Conservation (phyloP, 345 rosid genomes). For the Eucalyptus curtisii region DNA sequence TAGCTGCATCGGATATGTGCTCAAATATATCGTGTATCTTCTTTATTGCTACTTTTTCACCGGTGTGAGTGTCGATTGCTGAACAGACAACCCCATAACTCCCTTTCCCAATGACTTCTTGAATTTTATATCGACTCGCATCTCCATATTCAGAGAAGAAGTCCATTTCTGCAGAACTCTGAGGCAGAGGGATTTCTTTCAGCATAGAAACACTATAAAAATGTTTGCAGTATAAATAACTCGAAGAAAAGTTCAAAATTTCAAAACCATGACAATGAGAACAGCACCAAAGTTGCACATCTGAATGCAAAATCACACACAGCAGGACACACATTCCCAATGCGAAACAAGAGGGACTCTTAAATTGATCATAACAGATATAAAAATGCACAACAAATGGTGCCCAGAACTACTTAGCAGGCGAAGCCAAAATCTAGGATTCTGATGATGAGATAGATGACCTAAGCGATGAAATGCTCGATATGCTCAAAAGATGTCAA, state of each 20-base stretch:
- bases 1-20: slow-evolving; percentile 86
- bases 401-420: not conserved
- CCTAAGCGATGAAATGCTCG: not conserved
- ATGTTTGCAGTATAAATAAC: not conserved
- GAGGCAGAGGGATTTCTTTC: slow-evolving; percentile 4
- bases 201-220: not conserved
- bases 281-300: not conserved
- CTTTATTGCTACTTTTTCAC: slow-evolving; percentile 86
- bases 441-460: not conserved
- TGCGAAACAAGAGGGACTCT: not conserved
- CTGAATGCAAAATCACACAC: not conserved
- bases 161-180: slow-evolving; percentile 75
- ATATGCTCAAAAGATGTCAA: not conserved
- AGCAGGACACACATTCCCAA: not conserved
- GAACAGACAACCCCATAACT: slow-evolving; percentile 96
- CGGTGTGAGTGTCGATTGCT: slow-evolving; percentile 73
- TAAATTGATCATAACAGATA: not conserved
- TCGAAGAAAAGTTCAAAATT: not conserved
- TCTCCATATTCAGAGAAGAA: slow-evolving; percentile 94
- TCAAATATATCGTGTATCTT: slow-evolving; percentile 86
- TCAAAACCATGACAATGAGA: not conserved
- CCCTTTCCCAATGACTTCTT: slow-evolving; percentile 92
- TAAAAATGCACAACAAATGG: not conserved
- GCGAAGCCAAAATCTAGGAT: not conserved
- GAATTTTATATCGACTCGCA: slow-evolving; percentile 70